A percentile compares a stretch with the other conserved stretches of the same genome.
Conservation (phyloP, 208 protist genomes). For the Trypanosoma lewisi region DNA sequence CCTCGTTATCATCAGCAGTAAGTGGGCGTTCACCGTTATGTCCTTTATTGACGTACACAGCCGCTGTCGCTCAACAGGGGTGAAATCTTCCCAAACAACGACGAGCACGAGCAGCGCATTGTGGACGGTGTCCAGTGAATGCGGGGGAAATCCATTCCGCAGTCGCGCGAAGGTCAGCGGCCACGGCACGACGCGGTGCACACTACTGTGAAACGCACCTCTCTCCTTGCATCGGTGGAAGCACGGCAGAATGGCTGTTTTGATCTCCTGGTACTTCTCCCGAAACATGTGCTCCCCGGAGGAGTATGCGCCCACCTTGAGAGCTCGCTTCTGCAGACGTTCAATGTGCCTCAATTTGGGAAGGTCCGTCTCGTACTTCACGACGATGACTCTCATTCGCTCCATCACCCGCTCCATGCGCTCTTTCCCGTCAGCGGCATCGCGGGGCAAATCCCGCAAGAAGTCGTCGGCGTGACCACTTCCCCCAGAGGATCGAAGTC, state of each 20-base stretch:
- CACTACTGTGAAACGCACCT: not conserved
- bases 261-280: slow-evolving; percentile 26
- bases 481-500: not conserved
- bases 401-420: not conserved
- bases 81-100: slow-evolving; percentile 27
- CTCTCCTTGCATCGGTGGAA: not conserved
- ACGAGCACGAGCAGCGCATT: slow-evolving; percentile 22
- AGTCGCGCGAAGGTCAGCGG: slow-evolving; percentile 11
- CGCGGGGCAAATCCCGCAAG: not conserved
- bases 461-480: not conserved
- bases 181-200: slow-evolving; percentile 10
- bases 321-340: not conserved
- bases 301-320: not conserved
- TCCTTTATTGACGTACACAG: slow-evolving; percentile 8
- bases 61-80: slow-evolving; percentile 4
- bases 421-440: not conserved
- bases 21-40: not conserved
- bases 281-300: slow-evolving; percentile 22
- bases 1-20: slow-evolving; percentile 9
- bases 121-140: slow-evolving; percentile 15
- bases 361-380: slow-evolving; percentile 22
- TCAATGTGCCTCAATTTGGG: slow-evolving; percentile 1
- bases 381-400: slow-evolving; percentile 14
- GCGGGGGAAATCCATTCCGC: slow-evolving; percentile 8
- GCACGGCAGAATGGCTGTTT: slow-evolving; percentile 5